Evolutionary conservation across 495 filamentous ascomycete species (phyloP).

Genomic region (Articulospora tetracladia): DNA sequence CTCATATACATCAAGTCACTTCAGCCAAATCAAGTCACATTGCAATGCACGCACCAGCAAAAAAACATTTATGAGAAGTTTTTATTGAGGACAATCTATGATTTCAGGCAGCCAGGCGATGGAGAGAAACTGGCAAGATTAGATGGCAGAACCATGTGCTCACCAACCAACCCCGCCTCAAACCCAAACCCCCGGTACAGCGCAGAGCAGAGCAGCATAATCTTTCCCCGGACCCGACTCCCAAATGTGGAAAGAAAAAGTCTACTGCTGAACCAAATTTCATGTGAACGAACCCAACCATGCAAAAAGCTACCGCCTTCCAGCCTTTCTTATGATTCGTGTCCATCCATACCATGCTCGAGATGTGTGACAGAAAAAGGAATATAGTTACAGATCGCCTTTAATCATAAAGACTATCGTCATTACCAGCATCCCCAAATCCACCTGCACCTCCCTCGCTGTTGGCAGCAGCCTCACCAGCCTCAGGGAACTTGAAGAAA

Average conservation of each 20-base stretch:
- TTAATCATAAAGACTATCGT: constrained; percentile 76
- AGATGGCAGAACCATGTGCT: neutral
- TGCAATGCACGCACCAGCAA: no score
- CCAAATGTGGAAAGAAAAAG: neutral
- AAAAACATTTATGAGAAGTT: neutral
- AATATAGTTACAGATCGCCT: constrained; percentile 20
- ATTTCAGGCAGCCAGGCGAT: neutral
- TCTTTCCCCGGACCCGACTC: neutral
- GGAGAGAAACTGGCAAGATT: neutral
- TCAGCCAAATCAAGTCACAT: no score
- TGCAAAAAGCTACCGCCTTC: constrained; percentile 2
- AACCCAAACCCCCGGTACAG: neutral
- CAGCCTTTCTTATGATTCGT: neutral
- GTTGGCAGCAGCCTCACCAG: constrained; percentile 50
- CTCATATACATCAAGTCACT: no score
- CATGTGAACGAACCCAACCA: neutral
- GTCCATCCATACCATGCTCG: constrained; percentile 14
- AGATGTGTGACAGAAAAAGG: constrained; percentile 21
- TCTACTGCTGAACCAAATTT: neutral
- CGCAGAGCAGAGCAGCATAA: neutral
- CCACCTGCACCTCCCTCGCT: constrained; percentile 43
- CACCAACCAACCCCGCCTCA: no score
- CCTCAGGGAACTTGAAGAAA: constrained; percentile 94
- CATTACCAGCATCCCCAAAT: constrained; percentile 81
- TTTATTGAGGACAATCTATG: constrained; percentile 7